Conservation (phyloP, 805 yeast species). For the Teunomyces funiuensis region DNA sequence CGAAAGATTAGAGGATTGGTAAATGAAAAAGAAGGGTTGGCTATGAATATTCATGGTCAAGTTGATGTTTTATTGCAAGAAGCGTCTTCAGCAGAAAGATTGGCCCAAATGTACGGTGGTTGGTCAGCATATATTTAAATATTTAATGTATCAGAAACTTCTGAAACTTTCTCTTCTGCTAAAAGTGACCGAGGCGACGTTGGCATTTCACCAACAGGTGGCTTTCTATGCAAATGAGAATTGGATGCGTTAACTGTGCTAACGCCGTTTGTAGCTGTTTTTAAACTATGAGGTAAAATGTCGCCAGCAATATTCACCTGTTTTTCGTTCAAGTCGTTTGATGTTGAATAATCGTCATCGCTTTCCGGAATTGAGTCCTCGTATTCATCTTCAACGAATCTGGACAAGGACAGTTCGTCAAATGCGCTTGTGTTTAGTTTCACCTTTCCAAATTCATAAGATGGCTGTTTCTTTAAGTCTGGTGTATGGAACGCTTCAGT, state of each 20-base stretch:
- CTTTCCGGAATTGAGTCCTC: not conserved
- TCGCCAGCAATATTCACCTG: slow-evolving; percentile 5
- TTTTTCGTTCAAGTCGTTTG: not conserved
- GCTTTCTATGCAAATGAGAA: not conserved
- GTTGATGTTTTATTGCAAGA: slow-evolving; percentile 85
- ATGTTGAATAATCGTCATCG: not conserved
- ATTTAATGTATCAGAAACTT: not conserved
- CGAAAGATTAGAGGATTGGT: slow-evolving; percentile 82
- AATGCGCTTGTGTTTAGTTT: not conserved
- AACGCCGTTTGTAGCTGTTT: not conserved
- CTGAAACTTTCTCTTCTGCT: not conserved
- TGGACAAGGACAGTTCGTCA: not conserved
- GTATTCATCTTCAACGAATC: not conserved
- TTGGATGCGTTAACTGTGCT: slow-evolving; percentile 1
- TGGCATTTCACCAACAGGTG: not conserved
- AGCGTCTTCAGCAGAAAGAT: slow-evolving; percentile 68
- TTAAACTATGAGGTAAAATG: slow-evolving; percentile 2
- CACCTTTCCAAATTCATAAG: slow-evolving; percentile 22
- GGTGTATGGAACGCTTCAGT: not conserved
- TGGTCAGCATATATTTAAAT: slow-evolving; percentile 57
- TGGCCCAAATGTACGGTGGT: slow-evolving; percentile 89
- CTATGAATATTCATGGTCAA: slow-evolving; percentile 89
- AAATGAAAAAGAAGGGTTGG: slow-evolving; percentile 74
- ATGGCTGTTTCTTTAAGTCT: slow-evolving; percentile 9
- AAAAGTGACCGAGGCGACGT: not conserved